phyloP scores from a whole-genome alignment of 768 basidiomycete genomes.

The Termitomyces sp. region DNA sequence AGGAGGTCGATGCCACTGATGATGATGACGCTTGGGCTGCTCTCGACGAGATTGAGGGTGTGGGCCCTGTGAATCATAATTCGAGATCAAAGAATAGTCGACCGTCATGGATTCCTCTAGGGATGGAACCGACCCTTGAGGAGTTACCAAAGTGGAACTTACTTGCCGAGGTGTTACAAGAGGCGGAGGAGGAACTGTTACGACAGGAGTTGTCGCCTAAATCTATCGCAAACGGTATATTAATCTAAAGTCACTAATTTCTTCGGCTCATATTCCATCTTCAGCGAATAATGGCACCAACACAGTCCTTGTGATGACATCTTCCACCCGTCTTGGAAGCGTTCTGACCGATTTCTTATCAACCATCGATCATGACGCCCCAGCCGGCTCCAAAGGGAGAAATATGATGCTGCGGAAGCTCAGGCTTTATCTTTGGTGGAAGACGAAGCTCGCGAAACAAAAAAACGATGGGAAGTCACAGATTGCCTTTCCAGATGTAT shows the following conservation, averaged over 20 bases:
- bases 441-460: slow-evolving; percentile 42
- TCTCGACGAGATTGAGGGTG: slow-evolving; percentile 54
- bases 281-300: slow-evolving; percentile 54
- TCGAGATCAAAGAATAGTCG: slow-evolving; percentile 22
- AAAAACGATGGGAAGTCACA: slow-evolving; percentile 29
- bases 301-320: slow-evolving; percentile 83
- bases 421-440: slow-evolving; percentile 76
- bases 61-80: slow-evolving; percentile 3
- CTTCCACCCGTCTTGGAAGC: slow-evolving; percentile 68
- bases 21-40: slow-evolving; percentile 77
- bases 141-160: slow-evolving; percentile 94
- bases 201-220: slow-evolving; percentile 43
- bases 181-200: slow-evolving; percentile 85
- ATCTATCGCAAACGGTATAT: slow-evolving; percentile 19
- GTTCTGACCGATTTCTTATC: slow-evolving; percentile 80
- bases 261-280: background rate
- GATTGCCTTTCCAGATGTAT: slow-evolving; percentile 20
- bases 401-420: slow-evolving; percentile 79
- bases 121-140: slow-evolving; percentile 83
- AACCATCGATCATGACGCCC: slow-evolving; percentile 50
- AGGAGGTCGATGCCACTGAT: slow-evolving; percentile 39
- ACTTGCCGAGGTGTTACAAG: slow-evolving; percentile 78
- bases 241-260: background rate
- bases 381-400: slow-evolving; percentile 59
- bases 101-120: slow-evolving; percentile 65